phyloP scores from a whole-genome alignment of 805 yeast species.

The Myxozyma udenii region DNA sequence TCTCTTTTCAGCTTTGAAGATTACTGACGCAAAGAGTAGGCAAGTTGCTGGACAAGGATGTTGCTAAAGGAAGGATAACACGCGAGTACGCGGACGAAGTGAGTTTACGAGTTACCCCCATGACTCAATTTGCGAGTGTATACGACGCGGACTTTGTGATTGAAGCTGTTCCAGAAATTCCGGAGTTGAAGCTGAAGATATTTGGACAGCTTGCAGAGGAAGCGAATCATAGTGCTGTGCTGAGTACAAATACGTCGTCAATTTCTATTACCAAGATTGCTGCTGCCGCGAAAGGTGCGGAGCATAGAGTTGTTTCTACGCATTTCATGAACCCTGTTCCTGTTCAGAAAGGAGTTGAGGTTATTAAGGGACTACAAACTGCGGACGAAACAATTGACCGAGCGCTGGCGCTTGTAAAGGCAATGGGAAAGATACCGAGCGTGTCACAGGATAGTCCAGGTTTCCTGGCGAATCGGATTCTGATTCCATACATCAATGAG shows the following conservation, averaged over 20 bases:
- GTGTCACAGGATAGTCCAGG: constrained; percentile 44
- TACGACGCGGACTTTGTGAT: constrained; percentile 40
- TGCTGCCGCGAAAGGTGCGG: constrained; percentile 45
- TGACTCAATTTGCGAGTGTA: constrained; percentile 34
- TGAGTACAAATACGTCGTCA: constrained; percentile 46
- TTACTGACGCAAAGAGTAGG: constrained; percentile 22
- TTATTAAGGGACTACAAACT: constrained; percentile 45
- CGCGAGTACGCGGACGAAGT: constrained; percentile 37
- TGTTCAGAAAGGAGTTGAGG: constrained; percentile 45
- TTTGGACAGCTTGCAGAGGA: constrained; percentile 39
- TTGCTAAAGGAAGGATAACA: constrained; percentile 39
- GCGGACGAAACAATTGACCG: constrained; percentile 37
- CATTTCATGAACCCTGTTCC: constrained; percentile 50
- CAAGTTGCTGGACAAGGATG: constrained; percentile 41
- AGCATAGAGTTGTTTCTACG: constrained; percentile 42
- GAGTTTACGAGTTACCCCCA: constrained; percentile 31
- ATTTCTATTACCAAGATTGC: constrained; percentile 46
- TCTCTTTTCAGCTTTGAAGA: not conserved
- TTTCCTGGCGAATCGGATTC: constrained; percentile 45
- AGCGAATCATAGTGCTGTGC: constrained; percentile 36
- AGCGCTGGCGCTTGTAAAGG: constrained; percentile 37
- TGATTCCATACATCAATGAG: constrained; percentile 47
- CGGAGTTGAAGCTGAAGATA: constrained; percentile 38
- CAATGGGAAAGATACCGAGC: constrained; percentile 42
- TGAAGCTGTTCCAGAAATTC: constrained; percentile 47